Percentiles rank a stretch among this genome's conserved stretches.
Evolutionary conservation across 306 rosid genomes (phyloP).

Genomic region (Cucumis sativus): DNA sequence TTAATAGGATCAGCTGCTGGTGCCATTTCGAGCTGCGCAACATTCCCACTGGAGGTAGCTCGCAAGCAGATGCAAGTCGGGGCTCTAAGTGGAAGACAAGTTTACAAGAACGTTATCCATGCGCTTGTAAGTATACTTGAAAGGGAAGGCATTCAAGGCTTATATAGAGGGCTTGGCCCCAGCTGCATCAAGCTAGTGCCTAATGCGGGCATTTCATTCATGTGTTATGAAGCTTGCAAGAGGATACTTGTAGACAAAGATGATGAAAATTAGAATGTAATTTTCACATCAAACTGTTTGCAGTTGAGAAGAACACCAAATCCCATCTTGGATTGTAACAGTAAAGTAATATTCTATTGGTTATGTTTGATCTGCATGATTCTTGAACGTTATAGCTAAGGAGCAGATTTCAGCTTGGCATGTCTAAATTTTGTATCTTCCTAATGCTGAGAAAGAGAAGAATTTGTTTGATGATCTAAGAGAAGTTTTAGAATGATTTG

Average conservation of each 20-base stretch:
- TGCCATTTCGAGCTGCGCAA: slow-evolving; percentile 80
- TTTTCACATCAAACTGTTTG: background rate
- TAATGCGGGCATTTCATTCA: slow-evolving; percentile 90
- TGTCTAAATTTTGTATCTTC: background rate
- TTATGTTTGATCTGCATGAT: no score
- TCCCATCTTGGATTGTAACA: background rate
- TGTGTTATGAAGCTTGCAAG: slow-evolving; percentile 99
- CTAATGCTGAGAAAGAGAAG: background rate
- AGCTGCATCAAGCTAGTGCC: slow-evolving; percentile 97
- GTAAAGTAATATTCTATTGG: no score
- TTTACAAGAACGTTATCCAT: slow-evolving; percentile 63
- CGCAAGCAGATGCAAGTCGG: slow-evolving; percentile 99
- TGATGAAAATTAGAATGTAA: slow-evolving; percentile 18
- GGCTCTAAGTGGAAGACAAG: slow-evolving; percentile 71
- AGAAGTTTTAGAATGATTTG: background rate
- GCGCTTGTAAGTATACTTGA: slow-evolving; percentile 78
- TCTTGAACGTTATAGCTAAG: background rate
- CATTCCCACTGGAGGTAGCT: slow-evolving; percentile 95
- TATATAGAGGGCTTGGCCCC: slow-evolving; percentile 81
- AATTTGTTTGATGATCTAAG: background rate
- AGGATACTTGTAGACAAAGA: slow-evolving; percentile 49
- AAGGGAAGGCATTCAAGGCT: slow-evolving; percentile 65
- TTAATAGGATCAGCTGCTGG: slow-evolving; percentile 91
- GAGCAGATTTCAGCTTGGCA: background rate
- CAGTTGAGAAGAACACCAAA: background rate